These are phyloP conservation scores for Breynia disticha DNA, from an alignment of 441 rosid genomes.

Conservation along the genomic window DNA sequence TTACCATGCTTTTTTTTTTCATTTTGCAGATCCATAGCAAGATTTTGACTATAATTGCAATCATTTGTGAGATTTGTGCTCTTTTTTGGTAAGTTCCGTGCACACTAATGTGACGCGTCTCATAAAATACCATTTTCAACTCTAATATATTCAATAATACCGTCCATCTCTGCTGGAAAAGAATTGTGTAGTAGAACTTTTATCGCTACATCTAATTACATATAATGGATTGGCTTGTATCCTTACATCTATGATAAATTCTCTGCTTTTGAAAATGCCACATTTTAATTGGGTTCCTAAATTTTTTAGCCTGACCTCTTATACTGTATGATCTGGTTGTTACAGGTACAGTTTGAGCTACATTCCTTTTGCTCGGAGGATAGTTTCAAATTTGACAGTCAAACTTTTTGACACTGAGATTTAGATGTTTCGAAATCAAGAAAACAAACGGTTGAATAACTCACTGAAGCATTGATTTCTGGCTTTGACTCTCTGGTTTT, in stretches of 20 bases:
- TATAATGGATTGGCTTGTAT: no score
- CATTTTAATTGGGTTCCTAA: not conserved
- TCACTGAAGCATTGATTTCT: not conserved
- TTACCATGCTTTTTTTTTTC: constrained; percentile 3
- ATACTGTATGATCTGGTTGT: constrained; percentile 14
- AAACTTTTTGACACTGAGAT: constrained; percentile 77
- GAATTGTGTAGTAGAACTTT: not conserved
- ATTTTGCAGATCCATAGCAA: constrained; percentile 72
- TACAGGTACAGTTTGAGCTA: constrained; percentile 92
- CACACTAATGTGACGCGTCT: constrained; percentile 4
- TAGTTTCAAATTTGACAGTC: constrained; percentile 70
- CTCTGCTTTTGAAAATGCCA: not conserved
- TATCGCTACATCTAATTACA: not conserved
- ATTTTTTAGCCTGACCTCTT: not conserved
- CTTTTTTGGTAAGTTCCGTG: constrained; percentile 57
- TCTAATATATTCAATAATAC: not conserved
- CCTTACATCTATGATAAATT: not conserved
- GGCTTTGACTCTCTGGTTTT: not conserved
- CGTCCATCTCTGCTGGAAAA: not conserved
- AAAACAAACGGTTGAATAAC: not conserved
- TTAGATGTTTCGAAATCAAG: constrained; percentile 17
- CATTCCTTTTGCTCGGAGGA: constrained; percentile 77
- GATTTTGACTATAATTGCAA: constrained; percentile 60
- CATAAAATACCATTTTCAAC: not conserved
- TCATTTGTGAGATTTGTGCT: constrained; percentile 76